A percentile compares a stretch with the other conserved stretches of the same genome.
Conservation (phyloP, 495 filamentous ascomycete genomes). For the Lophiostoma macrostomum region DNA sequence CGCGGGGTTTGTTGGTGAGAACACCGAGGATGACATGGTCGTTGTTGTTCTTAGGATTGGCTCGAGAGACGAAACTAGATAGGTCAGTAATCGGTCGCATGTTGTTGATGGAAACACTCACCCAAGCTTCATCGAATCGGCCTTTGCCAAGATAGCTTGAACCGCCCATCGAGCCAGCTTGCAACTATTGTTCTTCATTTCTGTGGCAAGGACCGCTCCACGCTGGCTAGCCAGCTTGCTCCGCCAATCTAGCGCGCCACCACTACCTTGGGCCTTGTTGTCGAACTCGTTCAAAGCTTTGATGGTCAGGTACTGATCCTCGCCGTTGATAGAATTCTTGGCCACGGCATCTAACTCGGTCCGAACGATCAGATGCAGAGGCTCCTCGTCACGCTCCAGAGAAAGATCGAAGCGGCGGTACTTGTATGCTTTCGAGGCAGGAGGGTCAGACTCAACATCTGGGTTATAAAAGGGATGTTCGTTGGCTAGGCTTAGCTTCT, state of each 20-base stretch:
- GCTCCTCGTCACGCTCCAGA: conserved; percentile 84
- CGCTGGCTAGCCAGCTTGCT: conserved; percentile 87
- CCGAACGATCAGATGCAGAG: conserved; percentile 85
- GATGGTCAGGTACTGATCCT: conserved; percentile 85
- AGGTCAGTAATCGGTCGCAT: conserved; percentile 10
- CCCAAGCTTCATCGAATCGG: conserved; percentile 97
- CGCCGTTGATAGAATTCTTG: conserved; percentile 84
- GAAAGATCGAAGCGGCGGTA: conserved; percentile 95
- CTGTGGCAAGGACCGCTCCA: conserved; percentile 95
- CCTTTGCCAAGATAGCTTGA: conserved; percentile 91
- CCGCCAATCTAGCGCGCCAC: conserved; percentile 93
- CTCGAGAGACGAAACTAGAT: conserved; percentile 82
- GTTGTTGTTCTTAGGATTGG: conserved; percentile 82
- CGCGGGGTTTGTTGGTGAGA: conserved; percentile 91
- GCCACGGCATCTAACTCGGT: conserved; percentile 95
- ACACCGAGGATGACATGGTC: conserved; percentile 94
- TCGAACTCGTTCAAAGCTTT: conserved; percentile 99
- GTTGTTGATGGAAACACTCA: conserved; percentile 42
- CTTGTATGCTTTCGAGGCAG: conserved; percentile 95
- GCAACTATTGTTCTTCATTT: conserved; percentile 99
- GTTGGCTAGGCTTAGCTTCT: conserved; percentile 78
- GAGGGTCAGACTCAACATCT: conserved; percentile 83
- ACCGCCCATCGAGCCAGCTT: conserved; percentile 97
- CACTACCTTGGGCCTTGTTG: conserved; percentile 90
- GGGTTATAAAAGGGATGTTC: conserved; percentile 98